Evolutionary conservation across 805 yeast species (phyloP), one percentile per base, ranked within the genome.

Genomic region (Metschnikowia henanensis): DNA sequence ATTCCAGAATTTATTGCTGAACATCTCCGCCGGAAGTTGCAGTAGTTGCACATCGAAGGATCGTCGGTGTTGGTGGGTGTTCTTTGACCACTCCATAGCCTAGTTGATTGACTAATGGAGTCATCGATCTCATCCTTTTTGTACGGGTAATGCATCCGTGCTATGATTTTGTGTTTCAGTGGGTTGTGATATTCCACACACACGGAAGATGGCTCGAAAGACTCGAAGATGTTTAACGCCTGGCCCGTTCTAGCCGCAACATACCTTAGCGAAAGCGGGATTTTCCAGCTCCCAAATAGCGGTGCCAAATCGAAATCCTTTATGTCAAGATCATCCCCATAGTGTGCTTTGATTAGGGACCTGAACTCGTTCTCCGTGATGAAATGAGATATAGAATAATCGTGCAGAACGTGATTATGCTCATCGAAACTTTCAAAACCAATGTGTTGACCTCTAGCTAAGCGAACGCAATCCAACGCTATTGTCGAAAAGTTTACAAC

Each of bases 31-130:
- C 66, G 64, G 57, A 77, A 84, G 16, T 75, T 80, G 62, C 92
- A 84, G 38, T 59, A 64, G 13, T 62, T 66, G 58, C 92, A 84
- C 45, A 72, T 71, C 4, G 62, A 58, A 42, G 50, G 63, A 50
- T 59, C 76, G 7, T 57, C 53, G 4, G 77, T 68, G 6, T 73
- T 73, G 23, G 53, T 55, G 1, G 87, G 86, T 3, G 57, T 59
- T 35, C 85, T 62, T 25, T 61, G 52, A 0, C 90, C 90, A 52
- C 68, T 66, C 90, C 90, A 84, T 49, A 81, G 76, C 19, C 56
- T 55, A 39, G 76, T 51, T 3, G 80, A 68, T 9, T 58, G 50
- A 0, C 49, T 35, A 2, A 76, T 57, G 6, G 65, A 58, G 2
- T 50, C 28, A 1, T 62, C 47, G 2, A 79, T 53, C 10, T 48